Base-by-base conservation (phyloP, 73 alveolate species). In the Paramecium sonneborni region DNA sequence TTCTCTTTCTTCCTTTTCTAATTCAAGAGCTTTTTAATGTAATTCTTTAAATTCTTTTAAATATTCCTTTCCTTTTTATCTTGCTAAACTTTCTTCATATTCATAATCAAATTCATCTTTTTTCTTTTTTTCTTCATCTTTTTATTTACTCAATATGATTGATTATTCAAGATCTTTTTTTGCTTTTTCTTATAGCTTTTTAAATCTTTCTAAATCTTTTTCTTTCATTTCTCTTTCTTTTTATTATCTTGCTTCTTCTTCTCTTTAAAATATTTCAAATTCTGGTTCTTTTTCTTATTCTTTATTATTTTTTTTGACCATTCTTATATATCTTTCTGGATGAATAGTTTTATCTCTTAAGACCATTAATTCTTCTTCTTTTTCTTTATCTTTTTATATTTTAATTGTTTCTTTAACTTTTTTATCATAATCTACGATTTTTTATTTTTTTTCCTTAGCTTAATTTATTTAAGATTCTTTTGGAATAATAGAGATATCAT, bases 391-490 rank as follows among this genome's bases (percentile, higher is more conserved):
- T 46, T 44, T 79, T 30, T 46, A 5, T 2, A 79, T 79, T 79
- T 79, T 79, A 39, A 79, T 79, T 3, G 44, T 44, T 24, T 79
- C 69, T 34, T 79, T 79, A 14, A 79, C 55, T 46, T 79, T 43
- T 44, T 79, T 79, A 79, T 79, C 90, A 23, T 41, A 79, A 43
- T 79, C 34, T 20, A 79, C 1, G 6, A 39, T 21, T 34, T 79
- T 79, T 21, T n/a, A 43, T 79, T 46, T 79, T 62, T 79, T 79
- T 34, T 79, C 90, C 24, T 79, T 79, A 6, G 90, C 90, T 46
- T 30, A 43, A 39, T 39, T 79, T 10, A 79, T 79, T 8, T 11
- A n/a, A 18, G 55, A 3, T 46, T 79, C 90, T 34, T 79, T 79
- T 6, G 90, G 90, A 6, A 79, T 46, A 3, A 79, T 3, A 5